phyloP scores from a whole-genome alignment of 306 rosid genomes.

The Vigna nakashimae region DNA sequence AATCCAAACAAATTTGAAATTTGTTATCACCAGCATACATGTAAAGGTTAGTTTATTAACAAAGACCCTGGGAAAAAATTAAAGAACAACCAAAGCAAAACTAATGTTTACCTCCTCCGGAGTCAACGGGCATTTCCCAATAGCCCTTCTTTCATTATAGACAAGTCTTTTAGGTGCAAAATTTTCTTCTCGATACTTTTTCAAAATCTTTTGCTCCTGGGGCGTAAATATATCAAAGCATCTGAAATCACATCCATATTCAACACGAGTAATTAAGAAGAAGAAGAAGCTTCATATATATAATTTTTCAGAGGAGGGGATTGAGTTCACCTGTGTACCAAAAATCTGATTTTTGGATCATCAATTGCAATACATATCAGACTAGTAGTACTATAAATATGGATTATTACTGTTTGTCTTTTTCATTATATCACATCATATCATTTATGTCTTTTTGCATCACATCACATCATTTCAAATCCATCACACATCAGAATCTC shows the following conservation, averaged over 20 bases:
- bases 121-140: slow-evolving; percentile 96
- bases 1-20: slow-evolving; percentile 26
- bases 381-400: neutral
- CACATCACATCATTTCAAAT: neutral
- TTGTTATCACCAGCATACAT: slow-evolving; percentile 28
- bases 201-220: slow-evolving; percentile 74
- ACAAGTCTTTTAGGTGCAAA: slow-evolving; percentile 87
- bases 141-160: slow-evolving; percentile 89
- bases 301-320: neutral
- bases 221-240: slow-evolving; percentile 86
- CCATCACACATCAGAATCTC: neutral
- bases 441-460: too few relatives aligned
- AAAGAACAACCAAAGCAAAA: slow-evolving; percentile 33
- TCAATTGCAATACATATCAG: neutral
- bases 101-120: slow-evolving; percentile 87
- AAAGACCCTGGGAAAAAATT: slow-evolving; percentile 22
- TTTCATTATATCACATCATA: neutral
- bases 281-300: slow-evolving; percentile 15
- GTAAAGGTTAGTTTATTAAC: neutral
- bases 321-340: neutral
- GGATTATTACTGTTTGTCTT: neutral
- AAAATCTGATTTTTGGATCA: slow-evolving; percentile 30
- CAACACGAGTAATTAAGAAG: slow-evolving; percentile 27
- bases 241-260: slow-evolving; percentile 55
- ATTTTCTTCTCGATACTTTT: slow-evolving; percentile 80